Evolutionary conservation across 2,329 filamentous ascomycete genomes (phyloP), one percentile per base, ranked within the genome.

Genomic region (Shiraia sp.): DNA sequence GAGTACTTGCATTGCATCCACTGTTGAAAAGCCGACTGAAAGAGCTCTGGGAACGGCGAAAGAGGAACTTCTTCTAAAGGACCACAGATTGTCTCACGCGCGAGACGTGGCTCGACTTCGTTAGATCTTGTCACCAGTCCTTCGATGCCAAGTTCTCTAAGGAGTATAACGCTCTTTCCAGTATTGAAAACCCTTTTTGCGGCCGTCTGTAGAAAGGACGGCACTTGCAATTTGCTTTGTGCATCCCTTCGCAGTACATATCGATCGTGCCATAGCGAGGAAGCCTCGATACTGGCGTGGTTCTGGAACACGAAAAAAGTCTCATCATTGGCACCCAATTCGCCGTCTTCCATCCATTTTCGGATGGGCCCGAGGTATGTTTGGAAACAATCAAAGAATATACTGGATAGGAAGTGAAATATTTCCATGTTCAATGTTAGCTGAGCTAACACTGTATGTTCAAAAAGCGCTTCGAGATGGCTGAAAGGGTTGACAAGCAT

Each of bases 121-220:
- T 27, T 39, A 3, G 41, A 19, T 8, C 34, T 36, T 14, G 50
- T n/a, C 3, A 30, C 32, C 46, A 64, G 42, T 49, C 57, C 65
- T 45, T 79, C 75, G 40, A 78, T 75, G 28, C 83, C 81, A 9
- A 96, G 75, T 33, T 86, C 80, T 46, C 85, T 85, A n/a, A 96
- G 72, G 31, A 96, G 86, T 1, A 93, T 82, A 40, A 93, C 85
- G 56, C 87, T 95, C 69, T 96, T 96, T 0, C 92, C 92, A 1
- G 89, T 85, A 1, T 85, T 90, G 57, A 96, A 92, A 26, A 96
- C 89, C 48, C 84, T 87, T 16, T 75, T 72, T 0, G 82, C 82
- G 2, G 85, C 80, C 2, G 85, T 78, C 27, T 84, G 81, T 4
- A 96, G 75, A 51, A 96, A 96, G 2, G 72, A 77, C 0, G 92